A percentile compares a stretch with the other conserved stretches of the same genome.
Evolutionary conservation across 805 yeast species (phyloP).

Genomic region (Ogataea salicorniae): DNA sequence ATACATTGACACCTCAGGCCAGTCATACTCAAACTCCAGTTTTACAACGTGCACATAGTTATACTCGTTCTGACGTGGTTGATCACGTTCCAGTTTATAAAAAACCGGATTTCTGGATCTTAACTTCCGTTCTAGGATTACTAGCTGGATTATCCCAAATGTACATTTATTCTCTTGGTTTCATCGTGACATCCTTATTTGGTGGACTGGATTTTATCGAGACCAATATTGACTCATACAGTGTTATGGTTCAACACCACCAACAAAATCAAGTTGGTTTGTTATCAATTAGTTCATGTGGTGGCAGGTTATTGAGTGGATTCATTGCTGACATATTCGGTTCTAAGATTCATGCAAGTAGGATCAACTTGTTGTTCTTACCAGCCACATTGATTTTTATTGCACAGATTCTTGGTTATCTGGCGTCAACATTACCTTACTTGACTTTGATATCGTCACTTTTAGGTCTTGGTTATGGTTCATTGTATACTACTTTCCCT

Average conservation of each 20-base stretch:
- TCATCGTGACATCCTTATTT: slow-evolving; percentile 50
- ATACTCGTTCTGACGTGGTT: not conserved
- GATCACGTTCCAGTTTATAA: slow-evolving; percentile 16
- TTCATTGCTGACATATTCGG: slow-evolving; percentile 56
- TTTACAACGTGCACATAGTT: not conserved
- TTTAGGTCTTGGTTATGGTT: slow-evolving; percentile 69
- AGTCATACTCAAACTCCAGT: not conserved
- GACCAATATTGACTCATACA: slow-evolving; percentile 11
- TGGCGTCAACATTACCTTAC: slow-evolving; percentile 28
- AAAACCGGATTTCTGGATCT: slow-evolving; percentile 42
- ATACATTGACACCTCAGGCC: slow-evolving; percentile 5
- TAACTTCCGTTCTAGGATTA: slow-evolving; percentile 46
- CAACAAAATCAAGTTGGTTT: slow-evolving; percentile 72
- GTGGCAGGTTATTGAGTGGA: slow-evolving; percentile 63
- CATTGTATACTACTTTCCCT: slow-evolving; percentile 67
- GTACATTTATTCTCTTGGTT: slow-evolving; percentile 72
- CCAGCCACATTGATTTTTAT: slow-evolving; percentile 44
- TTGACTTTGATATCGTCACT: slow-evolving; percentile 49
- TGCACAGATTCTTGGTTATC: slow-evolving; percentile 47
- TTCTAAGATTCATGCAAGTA: slow-evolving; percentile 33
- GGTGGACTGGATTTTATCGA: slow-evolving; percentile 18
- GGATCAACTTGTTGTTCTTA: slow-evolving; percentile 45
- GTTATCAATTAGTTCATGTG: slow-evolving; percentile 62
- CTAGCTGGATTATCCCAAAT: slow-evolving; percentile 66
- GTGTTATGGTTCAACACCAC: slow-evolving; percentile 36